Evolutionary conservation across 1,139 yeast genomes (phyloP), one percentile per base, ranked within the genome.

Genomic region (Kodamaea suecica): DNA sequence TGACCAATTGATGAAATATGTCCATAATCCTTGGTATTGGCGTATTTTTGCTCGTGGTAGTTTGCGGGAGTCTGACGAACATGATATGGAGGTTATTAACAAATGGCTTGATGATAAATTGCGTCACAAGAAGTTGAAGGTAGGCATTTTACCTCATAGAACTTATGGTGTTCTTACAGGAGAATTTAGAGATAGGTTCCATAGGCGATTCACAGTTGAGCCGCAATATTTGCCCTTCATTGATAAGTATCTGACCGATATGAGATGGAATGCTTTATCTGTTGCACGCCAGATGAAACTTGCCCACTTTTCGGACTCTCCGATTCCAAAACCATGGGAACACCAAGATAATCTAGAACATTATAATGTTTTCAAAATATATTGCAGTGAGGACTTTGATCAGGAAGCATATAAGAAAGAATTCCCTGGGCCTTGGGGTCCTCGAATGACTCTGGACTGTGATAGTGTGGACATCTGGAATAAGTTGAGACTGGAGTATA

Each of bases 11-110:
- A 39, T 59, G 37, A 39, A 54, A n/a, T 57, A 60, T 25, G 50
- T 63, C 1, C 35, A 53, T 27, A 56, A 51, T 31, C 69, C 70
- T n/a, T 54, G 54, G 56, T 45, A 44, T 39, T 63, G 70, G 70
- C 33, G 44, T 6, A 17, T 62, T 10, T 42, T 47, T 14, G 39
- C 43, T n/a, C 39, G 65, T 12, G 40, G 41, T 3, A 46, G 47
- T 23, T 35, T 62, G 7, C 51, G 59, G 17, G 23, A 42, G 8
- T 13, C 35, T 0, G 38, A 53, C 13, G 75, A 73, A 31, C 73
- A 65, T 41, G 79, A 73, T 43, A 71, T 73, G 78, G 79, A 75
- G 35, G 50, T 74, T 3, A 47, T 74, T 29, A 75, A 74, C 51
- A 60, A 59, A 36, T 61, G 53, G 30, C 39, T 60, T 19, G 48